A percentile compares a stretch with the other conserved stretches of the same genome.
Evolutionary conservation across 176 grass and related monocot species (phyloP).

Genomic region (Zizania latifolia): DNA sequence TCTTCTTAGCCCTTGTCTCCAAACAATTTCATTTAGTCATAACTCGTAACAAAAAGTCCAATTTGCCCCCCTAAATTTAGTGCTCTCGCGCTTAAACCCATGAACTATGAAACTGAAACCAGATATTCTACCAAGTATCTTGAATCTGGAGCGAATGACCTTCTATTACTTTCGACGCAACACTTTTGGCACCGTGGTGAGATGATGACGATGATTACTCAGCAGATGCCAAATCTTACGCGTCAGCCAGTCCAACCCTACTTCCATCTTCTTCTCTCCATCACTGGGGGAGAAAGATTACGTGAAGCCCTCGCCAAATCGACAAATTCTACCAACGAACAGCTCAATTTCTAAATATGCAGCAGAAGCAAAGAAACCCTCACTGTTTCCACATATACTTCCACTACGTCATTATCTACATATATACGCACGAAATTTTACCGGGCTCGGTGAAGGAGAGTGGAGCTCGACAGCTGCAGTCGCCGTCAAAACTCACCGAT

Average conservation of each 20-base stretch:
- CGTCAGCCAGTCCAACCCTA: not conserved
- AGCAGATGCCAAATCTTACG: not conserved
- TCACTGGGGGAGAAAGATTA: not conserved
- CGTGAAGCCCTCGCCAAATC: not conserved
- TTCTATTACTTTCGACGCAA: not conserved
- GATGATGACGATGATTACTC: not conserved
- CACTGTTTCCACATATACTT: not conserved
- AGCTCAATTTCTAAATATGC: not conserved
- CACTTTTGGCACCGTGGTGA: not conserved
- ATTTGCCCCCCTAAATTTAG: not conserved
- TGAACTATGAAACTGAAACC: too few species aligned
- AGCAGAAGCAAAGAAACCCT: not conserved
- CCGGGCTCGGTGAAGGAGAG: not conserved
- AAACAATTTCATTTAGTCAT: not conserved
- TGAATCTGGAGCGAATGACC: not conserved
- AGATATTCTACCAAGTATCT: too few species aligned
- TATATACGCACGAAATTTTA: not conserved
- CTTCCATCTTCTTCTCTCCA: not conserved
- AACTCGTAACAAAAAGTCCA: not conserved
- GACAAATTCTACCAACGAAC: not conserved
- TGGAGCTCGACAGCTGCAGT: not conserved
- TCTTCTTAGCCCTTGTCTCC: not conserved
- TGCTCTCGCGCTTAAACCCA: not conserved
- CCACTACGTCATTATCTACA: not conserved
- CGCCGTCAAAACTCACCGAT: not conserved